These are phyloP conservation scores for Thelonectria olida DNA, from an alignment of 2,329 filamentous ascomycete genomes.

Conservation along the genomic window DNA sequence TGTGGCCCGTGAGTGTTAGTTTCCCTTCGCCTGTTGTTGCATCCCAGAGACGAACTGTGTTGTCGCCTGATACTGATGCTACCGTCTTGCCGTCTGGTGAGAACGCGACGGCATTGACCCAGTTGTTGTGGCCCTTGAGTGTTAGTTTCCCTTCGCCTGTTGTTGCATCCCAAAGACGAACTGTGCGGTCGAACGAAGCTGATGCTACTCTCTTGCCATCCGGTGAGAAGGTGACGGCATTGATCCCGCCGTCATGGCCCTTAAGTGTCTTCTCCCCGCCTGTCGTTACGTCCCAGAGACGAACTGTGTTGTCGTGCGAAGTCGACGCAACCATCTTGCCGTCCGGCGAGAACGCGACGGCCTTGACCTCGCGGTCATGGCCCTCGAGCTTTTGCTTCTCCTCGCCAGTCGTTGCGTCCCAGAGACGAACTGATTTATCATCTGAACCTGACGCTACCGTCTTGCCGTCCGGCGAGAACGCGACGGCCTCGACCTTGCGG, in stretches of 20 bases:
- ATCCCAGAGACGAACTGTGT: not conserved
- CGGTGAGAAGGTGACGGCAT: not conserved
- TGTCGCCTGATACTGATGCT: not conserved
- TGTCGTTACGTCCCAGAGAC: not conserved
- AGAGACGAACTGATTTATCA: not conserved
- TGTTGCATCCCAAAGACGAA: not conserved
- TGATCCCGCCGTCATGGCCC: not conserved
- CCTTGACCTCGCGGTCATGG: not conserved
- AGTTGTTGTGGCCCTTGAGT: not conserved
- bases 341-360: not conserved
- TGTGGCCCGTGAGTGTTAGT: not conserved
- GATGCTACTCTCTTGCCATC: not conserved
- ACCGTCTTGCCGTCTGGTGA: not conserved
- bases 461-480: not conserved
- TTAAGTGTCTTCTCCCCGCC: not conserved
- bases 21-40: not conserved
- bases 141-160: not conserved
- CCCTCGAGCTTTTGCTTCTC: not conserved
- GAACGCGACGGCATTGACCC: not conserved
- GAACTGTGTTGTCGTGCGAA: not conserved
- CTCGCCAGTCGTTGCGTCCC: constrained; percentile 1
- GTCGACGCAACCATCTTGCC: not conserved
- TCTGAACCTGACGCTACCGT: not conserved
- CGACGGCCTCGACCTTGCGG: not conserved
- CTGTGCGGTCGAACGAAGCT: not conserved